Conservation (phyloP, 2,329 filamentous ascomycete species). For the Ceratocystis variospora region DNA sequence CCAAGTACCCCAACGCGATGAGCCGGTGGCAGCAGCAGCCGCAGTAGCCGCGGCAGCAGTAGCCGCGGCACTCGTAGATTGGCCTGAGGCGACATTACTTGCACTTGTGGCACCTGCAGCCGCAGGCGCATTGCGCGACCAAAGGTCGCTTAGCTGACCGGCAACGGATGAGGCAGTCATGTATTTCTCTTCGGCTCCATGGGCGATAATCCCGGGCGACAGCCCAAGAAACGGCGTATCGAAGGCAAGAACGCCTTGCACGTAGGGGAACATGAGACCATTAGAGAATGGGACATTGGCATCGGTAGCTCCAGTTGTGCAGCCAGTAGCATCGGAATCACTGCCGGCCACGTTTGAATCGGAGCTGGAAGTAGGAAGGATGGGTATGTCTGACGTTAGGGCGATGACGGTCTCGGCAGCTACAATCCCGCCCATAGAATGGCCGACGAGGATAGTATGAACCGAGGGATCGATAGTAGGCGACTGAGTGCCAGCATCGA, state of each 20-base stretch:
- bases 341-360: slow-evolving; percentile 21
- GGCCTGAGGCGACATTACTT: slow-evolving; percentile 10
- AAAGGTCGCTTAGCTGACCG: slow-evolving; percentile 50
- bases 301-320: slow-evolving; percentile 21
- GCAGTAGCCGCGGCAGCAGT: slow-evolving; percentile 25
- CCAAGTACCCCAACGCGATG: slow-evolving; percentile 59
- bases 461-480: slow-evolving; percentile 80
- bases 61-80: slow-evolving; percentile 4
- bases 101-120: slow-evolving; percentile 27
- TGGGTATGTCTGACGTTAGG: slow-evolving; percentile 44
- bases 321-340: slow-evolving; percentile 1
- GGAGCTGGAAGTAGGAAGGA: slow-evolving; percentile 34
- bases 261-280: slow-evolving; percentile 78
- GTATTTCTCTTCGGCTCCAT: slow-evolving; percentile 77
- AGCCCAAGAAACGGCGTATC: slow-evolving; percentile 87
- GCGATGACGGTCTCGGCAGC: slow-evolving; percentile 75
- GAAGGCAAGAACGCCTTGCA: slow-evolving; percentile 81
- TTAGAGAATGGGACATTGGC: slow-evolving; percentile 23
- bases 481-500: slow-evolving; percentile 62
- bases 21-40: slow-evolving; percentile 24
- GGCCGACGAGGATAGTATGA: slow-evolving; percentile 66
- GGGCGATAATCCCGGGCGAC: slow-evolving; percentile 67
- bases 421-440: slow-evolving; percentile 89
- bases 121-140: slow-evolving; percentile 35
- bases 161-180: slow-evolving; percentile 58